phyloP scores from a whole-genome alignment of 352 stramenopile species.

The Stephanocyclus meneghinianus region DNA sequence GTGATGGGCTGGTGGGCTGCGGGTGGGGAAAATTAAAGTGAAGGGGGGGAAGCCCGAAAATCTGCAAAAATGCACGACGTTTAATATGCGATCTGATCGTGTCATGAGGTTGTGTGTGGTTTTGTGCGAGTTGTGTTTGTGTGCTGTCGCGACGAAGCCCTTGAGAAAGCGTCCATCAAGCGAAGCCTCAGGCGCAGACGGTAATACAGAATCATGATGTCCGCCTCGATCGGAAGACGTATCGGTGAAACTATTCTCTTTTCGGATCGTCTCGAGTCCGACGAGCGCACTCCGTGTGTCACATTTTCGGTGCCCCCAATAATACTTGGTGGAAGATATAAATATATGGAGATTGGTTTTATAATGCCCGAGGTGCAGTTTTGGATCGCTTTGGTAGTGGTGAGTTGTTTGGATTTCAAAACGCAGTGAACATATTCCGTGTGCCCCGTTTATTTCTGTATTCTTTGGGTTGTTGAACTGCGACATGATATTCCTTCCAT shows the following conservation, averaged over 20 bases:
- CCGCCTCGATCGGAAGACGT: slow-evolving; percentile 17
- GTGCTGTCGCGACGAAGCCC: no score
- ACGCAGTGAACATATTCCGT: neutral
- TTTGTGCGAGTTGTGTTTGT: no score
- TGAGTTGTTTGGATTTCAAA: slow-evolving; percentile 11
- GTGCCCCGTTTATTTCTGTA: neutral
- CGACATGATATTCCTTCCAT: neutral
- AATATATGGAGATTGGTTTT: slow-evolving; percentile 26
- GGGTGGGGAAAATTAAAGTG: no score
- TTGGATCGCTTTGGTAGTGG: slow-evolving; percentile 41
- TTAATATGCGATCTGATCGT: no score
- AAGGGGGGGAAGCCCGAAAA: no score
- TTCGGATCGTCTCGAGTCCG: slow-evolving; percentile 33
- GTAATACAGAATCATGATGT: neutral
- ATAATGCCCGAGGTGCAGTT: slow-evolving; percentile 35
- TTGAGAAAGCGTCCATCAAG: neutral
- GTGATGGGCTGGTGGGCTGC: neutral
- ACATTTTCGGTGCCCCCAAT: slow-evolving; percentile 23
- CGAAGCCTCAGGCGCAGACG: neutral
- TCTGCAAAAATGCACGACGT: no score
- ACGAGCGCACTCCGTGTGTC: slow-evolving; percentile 25
- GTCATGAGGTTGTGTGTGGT: no score
- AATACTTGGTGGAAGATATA: slow-evolving; percentile 11
- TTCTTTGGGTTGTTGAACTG: neutral
- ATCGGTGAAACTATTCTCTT: slow-evolving; percentile 41